These are phyloP conservation scores for Gleditsia sinensis DNA, from an alignment of 306 rosid genomes.

Conservation along the genomic window DNA sequence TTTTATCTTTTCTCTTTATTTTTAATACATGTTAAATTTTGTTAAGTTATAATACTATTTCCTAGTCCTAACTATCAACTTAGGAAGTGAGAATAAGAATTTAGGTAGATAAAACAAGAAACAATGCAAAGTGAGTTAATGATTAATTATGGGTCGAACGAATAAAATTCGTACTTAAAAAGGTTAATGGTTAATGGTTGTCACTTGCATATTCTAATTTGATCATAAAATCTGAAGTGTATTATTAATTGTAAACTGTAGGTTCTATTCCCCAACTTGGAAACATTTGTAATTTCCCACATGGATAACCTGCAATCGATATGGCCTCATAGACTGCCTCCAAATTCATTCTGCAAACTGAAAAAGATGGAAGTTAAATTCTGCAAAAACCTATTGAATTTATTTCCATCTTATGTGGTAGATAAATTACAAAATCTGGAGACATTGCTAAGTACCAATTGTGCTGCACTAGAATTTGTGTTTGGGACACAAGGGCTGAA, in stretches of 20 bases:
- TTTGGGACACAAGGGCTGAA: neutral
- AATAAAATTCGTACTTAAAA: no score
- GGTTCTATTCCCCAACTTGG: constrained; percentile 18
- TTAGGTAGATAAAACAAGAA: no score
- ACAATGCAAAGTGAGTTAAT: no score
- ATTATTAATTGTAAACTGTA: neutral
- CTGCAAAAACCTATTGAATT: neutral
- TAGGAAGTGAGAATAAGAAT: no score
- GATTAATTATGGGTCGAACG: no score
- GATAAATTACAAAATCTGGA: neutral
- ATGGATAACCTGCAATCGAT: constrained; percentile 17
- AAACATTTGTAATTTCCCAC: neutral
- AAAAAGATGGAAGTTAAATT: neutral
- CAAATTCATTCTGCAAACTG: neutral
- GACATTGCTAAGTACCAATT: neutral
- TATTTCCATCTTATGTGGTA: neutral
- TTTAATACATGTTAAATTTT: neutral
- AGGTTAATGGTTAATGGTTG: no score
- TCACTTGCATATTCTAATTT: no score
- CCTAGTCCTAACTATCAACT: no score
- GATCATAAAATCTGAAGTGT: no score
- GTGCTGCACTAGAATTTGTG: neutral
- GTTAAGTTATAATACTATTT: no score
- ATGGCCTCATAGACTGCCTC: neutral
- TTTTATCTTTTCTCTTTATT: no score